Base-by-base conservation (phyloP, 768 basidiomycete species). In the Lactifluus volemus region DNA sequence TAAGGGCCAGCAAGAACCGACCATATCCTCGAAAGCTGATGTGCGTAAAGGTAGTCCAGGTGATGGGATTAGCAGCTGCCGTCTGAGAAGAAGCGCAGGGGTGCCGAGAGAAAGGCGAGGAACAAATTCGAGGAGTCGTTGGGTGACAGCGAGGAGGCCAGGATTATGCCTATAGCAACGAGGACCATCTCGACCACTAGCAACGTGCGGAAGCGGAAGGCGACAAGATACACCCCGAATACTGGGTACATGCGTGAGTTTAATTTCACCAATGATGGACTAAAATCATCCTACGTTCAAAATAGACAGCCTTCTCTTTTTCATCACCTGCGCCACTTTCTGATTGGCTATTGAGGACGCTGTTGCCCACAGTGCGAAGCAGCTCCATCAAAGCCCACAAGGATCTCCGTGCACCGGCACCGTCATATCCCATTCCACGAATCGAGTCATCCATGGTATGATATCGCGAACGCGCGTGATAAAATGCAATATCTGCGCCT, bases 371-470 rank as follows among this genome's bases (percentile, higher is more conserved):
- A 3, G 77, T 81, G 53, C 76, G 72, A 0, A 83, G 74, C 1
- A 78, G 76, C 63, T 92, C 87, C 81, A 92, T 81, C 85, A 91
- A 88, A 3, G 83, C 78, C 89, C 89, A 92, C 9, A 93, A 73
- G 8, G 85, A 74, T 39, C 74, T 78, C 65, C 78, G 76, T 12
- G 78, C 76, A 0, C 84, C 85, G 2, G 75, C 69, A 34, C 78
- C 49, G 1, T 25, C 25, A 2, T 25, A 25, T 25, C 70, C 71
- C 67, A 77, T 83, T 53, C 80, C 80, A 7, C 85, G 75, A 48
- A 91, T 77, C 1, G 83, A 78, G 67, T 92, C 90, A 45, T 81
- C 81, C 67, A 79, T 80, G 0, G 90, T 92, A 69, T 93, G 91
- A 65, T 92, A 92, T 63, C 77, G 79, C 62, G 85, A 84, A 47